Percentiles rank a stretch among this genome's conserved stretches.
These are phyloP conservation scores for Saccharomyces mikatae DNA, from an alignment of 805 yeast species.

Conservation along the genomic window DNA sequence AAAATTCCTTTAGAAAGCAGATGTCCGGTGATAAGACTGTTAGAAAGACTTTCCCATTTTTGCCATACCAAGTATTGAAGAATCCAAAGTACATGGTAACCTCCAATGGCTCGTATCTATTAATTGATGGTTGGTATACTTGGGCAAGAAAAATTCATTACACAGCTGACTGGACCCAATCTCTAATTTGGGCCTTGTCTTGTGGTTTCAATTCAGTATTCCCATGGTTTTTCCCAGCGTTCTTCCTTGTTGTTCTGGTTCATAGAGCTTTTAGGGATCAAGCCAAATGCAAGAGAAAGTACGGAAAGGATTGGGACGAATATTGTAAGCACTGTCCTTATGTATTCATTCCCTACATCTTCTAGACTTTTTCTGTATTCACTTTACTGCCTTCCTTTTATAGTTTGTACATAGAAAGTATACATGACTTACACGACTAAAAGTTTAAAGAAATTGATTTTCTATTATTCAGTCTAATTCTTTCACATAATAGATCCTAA, in stretches of 20 bases:
- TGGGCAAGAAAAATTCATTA: conserved; percentile 92
- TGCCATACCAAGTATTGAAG: conserved; percentile 74
- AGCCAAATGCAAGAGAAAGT: conserved; percentile 74
- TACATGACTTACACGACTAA: background rate
- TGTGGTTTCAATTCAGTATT: conserved; percentile 84
- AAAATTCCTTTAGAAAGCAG: conserved; percentile 79
- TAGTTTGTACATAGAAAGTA: background rate
- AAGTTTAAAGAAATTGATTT: background rate
- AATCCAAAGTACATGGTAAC: conserved; percentile 83
- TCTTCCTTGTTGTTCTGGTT: conserved; percentile 76
- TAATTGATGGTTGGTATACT: conserved; percentile 91
- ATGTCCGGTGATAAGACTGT: conserved; percentile 69
- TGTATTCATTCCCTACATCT: conserved; percentile 81
- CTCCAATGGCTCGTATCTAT: conserved; percentile 71
- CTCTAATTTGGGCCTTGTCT: conserved; percentile 83
- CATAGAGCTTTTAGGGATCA: conserved; percentile 89
- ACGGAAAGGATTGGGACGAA: conserved; percentile 89
- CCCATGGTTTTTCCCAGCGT: conserved; percentile 94
- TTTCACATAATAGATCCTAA: background rate
- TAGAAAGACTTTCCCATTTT: conserved; percentile 88
- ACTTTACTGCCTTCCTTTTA: background rate
- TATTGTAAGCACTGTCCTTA: conserved; percentile 86
- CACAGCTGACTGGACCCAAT: conserved; percentile 87
- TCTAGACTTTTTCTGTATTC: conserved; percentile 29
- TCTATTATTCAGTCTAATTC: background rate